Percentiles rank a stretch among this genome's conserved stretches.
Evolutionary conservation across 108 stramenopile genomes (phyloP).

Genomic region (Aurantiochytrium sp.): DNA sequence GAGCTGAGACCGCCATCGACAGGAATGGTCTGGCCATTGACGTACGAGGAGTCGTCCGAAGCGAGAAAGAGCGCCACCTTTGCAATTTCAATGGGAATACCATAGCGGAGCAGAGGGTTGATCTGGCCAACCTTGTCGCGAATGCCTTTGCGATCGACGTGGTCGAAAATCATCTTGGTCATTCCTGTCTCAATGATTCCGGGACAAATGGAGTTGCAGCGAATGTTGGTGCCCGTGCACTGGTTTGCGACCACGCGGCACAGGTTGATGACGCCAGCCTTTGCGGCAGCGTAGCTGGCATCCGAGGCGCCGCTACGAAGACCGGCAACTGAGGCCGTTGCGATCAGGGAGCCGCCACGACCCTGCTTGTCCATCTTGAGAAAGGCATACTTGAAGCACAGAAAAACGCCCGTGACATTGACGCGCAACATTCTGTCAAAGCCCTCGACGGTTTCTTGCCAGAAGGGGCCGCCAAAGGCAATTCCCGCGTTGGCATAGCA

Average conservation of each 20-base stretch:
- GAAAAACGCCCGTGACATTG: neutral
- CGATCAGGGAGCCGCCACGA: neutral
- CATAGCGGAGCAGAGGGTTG: neutral
- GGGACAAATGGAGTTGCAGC: neutral
- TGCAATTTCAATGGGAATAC: neutral
- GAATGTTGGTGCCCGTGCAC: neutral
- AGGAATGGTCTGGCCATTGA: neutral
- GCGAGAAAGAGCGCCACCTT: conserved; percentile 1
- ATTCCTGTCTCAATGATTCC: conserved; percentile 9
- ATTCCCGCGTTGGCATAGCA: conserved; percentile 4
- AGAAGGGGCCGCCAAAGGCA: neutral
- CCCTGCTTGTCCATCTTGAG: neutral
- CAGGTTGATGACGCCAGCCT: conserved; percentile 4
- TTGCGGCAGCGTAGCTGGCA: neutral
- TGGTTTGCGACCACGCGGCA: neutral
- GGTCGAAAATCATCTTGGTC: neutral
- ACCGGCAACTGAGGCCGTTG: neutral
- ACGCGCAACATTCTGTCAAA: neutral
- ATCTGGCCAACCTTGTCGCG: conserved; percentile 3
- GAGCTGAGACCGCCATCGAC: neutral
- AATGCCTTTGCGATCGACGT: neutral
- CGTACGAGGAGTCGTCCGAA: neutral
- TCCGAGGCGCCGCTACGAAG: conserved; percentile 14
- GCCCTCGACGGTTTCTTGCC: neutral
- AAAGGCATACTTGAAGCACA: neutral